phyloP scores from a whole-genome alignment of 2,329 filamentous ascomycete genomes.

The Alternaria sp. region DNA sequence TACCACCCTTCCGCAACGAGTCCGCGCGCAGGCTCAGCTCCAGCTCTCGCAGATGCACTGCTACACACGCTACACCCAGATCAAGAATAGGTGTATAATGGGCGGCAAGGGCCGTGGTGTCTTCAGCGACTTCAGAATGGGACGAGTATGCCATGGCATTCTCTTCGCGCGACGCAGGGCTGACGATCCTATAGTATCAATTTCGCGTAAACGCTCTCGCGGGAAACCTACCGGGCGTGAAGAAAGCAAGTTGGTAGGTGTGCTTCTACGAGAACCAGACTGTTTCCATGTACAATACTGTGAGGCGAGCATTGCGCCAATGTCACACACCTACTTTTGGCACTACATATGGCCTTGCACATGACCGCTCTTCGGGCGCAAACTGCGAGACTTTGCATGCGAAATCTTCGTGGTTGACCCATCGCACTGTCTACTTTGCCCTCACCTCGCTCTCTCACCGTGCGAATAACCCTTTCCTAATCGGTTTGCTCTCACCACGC shows the following conservation, averaged over 20 bases:
- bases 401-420: neutral
- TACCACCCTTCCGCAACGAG: conserved; percentile 79
- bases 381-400: neutral
- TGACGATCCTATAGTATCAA: conserved; percentile 72
- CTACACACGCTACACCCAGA: conserved; percentile 92
- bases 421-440: neutral
- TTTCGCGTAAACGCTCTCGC: conserved; percentile 89
- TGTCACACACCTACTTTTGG: conserved; percentile 4
- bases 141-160: conserved; percentile 68
- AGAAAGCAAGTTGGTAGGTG: conserved; percentile 91
- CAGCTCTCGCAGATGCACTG: conserved; percentile 94
- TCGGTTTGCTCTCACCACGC: conserved; percentile 22
- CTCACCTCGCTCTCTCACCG: neutral
- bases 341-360: neutral
- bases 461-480: conserved; percentile 11
- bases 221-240: conserved; percentile 87
- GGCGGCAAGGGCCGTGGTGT: conserved; percentile 91
- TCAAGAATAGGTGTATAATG: conserved; percentile 90
- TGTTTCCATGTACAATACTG: conserved; percentile 20
- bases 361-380: neutral
- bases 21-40: conserved; percentile 89
- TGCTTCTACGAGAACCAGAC: neutral
- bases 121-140: conserved; percentile 91
- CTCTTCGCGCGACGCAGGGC: neutral
- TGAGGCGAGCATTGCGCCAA: no score